Evolutionary conservation across 2,329 filamentous ascomycete species (phyloP).

Genomic region (Fusarium sp.): DNA sequence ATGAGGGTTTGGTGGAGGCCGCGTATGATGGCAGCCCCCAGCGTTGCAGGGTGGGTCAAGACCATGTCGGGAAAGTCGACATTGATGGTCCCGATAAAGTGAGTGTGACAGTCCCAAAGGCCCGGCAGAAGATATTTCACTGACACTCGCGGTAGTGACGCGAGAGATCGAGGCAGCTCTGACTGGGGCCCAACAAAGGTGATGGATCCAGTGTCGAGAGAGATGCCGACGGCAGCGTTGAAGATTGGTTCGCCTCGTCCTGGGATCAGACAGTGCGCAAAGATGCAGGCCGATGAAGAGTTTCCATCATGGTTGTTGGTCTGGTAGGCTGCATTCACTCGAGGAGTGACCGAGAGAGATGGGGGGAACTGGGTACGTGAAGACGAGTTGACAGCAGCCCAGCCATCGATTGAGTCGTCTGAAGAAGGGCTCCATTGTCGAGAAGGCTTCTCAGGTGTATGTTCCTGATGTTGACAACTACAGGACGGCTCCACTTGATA

Average conservation of each 20-base stretch:
- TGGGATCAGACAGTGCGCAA: neutral
- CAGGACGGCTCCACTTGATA: neutral
- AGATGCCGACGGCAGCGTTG: neutral
- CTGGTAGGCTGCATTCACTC: neutral
- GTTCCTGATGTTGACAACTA: neutral
- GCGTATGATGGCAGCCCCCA: neutral
- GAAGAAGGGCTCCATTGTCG: neutral
- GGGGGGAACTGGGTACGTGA: neutral
- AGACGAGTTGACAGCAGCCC: neutral
- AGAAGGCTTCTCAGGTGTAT: neutral
- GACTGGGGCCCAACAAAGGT: neutral
- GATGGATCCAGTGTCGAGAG: neutral
- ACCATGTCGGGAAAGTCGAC: neutral
- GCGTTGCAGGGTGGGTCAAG: neutral
- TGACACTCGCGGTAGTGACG: neutral
- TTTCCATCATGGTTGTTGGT: neutral
- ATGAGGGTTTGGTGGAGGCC: neutral
- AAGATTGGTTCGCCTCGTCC: neutral
- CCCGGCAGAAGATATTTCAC: neutral
- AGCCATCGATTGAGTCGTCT: neutral
- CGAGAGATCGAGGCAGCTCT: neutral
- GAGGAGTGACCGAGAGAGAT: neutral
- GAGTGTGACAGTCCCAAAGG: neutral
- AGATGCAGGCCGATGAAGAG: neutral
- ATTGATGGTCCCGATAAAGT: neutral